Percentiles rank a stretch among this genome's conserved stretches.
phyloP scores from a whole-genome alignment of 192 early-diverging fungal genomes.

The Coemansia sp. region DNA sequence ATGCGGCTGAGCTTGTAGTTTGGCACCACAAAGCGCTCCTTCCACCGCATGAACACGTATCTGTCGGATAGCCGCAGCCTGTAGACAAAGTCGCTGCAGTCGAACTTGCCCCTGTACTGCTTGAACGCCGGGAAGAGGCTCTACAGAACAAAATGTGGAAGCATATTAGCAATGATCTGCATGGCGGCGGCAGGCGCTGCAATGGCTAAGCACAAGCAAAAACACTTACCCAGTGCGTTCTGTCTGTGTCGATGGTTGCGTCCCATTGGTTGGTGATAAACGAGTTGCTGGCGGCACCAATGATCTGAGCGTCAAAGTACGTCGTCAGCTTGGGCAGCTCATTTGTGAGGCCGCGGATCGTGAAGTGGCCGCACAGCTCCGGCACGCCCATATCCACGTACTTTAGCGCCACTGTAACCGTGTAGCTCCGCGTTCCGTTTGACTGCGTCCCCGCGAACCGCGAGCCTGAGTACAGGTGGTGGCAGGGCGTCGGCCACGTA shows the following conservation, averaged over 20 bases:
- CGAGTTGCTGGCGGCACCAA: slow-evolving; percentile 61
- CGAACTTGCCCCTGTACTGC: slow-evolving; percentile 42
- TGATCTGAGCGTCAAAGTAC: slow-evolving; percentile 77
- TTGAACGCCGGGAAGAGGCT: slow-evolving; percentile 53
- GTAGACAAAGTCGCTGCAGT: slow-evolving; percentile 41
- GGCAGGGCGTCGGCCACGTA: slow-evolving; percentile 56
- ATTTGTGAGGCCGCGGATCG: slow-evolving; percentile 71
- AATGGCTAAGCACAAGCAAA: not conserved
- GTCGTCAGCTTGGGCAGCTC: slow-evolving; percentile 74
- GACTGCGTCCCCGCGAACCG: slow-evolving; percentile 53
- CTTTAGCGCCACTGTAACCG: slow-evolving; percentile 41
- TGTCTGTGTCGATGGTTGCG: slow-evolving; percentile 68
- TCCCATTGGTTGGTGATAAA: slow-evolving; percentile 80
- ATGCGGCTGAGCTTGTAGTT: slow-evolving; percentile 74
- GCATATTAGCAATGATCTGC: no score
- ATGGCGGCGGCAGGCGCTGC: not conserved
- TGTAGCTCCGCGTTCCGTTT: slow-evolving; percentile 49
- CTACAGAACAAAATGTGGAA: slow-evolving; percentile 13
- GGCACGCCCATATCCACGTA: slow-evolving; percentile 69
- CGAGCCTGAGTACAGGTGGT: slow-evolving; percentile 56
- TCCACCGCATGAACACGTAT: slow-evolving; percentile 82
- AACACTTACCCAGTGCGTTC: slow-evolving; percentile 65
- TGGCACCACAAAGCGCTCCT: slow-evolving; percentile 84
- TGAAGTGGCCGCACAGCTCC: slow-evolving; percentile 72
- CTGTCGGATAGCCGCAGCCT: slow-evolving; percentile 60